Evolutionary conservation across 1,284 basidiomycete species (phyloP), one percentile per base, ranked within the genome.

Genomic region (Ceratobasidium sp.): DNA sequence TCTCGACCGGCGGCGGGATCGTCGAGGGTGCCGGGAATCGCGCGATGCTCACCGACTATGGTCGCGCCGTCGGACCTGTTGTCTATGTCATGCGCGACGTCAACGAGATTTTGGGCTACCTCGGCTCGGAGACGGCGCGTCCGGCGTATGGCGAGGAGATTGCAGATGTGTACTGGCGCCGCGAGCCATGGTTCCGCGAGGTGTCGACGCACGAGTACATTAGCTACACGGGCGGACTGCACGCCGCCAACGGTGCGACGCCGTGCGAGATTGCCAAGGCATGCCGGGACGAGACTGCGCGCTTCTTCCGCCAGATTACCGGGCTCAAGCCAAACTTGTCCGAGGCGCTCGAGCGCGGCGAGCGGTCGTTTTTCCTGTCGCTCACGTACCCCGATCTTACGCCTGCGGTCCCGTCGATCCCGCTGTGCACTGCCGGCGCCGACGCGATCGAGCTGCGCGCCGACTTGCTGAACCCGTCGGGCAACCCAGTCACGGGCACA

Each of bases 1-100:
- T 98, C 79, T 94, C 93, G 76, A 89, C 98, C n/a, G 97, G 98
- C 13, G 98, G 98, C 4, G 96, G 97, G 0, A 90, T 99, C 68
- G 94, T 98, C 54, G 98, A 99, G 83, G 93, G 90, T 0, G 86
- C 90, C 6, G 88, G 86, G 54, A 92, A 93, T 13, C 85, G 94
- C 46, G 85, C 91, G 22, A 79, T 94, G 7, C 85, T 98, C 75
- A 86, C 88, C 79, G 83, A 86, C 9, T 96, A 95, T 80, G 88
- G 88, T 9, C 83, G 81, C 51, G 83, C 84, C 46, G 84, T 84
- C 53, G 90, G 90, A 0, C 86, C 88, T 0, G 90, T 95, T 27
- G 89, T 95, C 16, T 88, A 94, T 81, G 85, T 94, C 65, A 86
- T 88, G 13, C 85, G 93, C 34, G 88, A 91, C 78, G 83, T 92